Evolutionary conservation across 805 yeast genomes (phyloP), one percentile per base, ranked within the genome.

Genomic region (Candida stauntonica): DNA sequence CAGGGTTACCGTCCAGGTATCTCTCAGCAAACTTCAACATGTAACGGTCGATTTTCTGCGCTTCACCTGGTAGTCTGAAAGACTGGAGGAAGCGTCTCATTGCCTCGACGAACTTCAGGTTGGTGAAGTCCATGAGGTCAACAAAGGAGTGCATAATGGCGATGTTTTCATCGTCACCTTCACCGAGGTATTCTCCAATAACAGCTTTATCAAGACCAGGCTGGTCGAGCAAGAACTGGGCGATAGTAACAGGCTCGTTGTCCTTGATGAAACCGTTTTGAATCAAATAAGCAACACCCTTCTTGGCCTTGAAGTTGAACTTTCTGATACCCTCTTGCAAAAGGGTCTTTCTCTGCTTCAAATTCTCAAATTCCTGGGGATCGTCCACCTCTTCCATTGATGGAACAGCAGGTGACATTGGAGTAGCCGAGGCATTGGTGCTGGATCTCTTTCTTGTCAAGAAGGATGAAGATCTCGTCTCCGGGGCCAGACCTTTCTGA

Each of bases 1-100:
- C 69, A 8, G 96, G 96, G 57, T 93, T 93, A 45, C 91, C 96
- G 47, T 84, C 79, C 17, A 81, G 80, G 57, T 81, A 93, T 49
- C 95, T 73, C 61, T 87, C 95, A 5, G 99, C 99, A 67, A 94
- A 94, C 56, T 93, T 91, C 58, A 93, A 75, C 96, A 94, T 86
- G 57, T 81, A 87, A 51, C 99, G 74, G 68, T 93, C 99, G 57
- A 93, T 91, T 56, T 93, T 91, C 64, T 93, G 99, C 5, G 96
- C 89, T 64, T 93, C 99, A 35, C 99, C 99, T 3, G 99, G 99
- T 43, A 93, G 72, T 59, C 99, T 73, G 65, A 93, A 94, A 33
- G 78, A 72, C 56, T 94, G 99, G 42, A 93, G 70, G 54, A 87
- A 87, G 13, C 65, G 68, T 49, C 99, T 75, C 66, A 93, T 67